These are phyloP conservation scores for Talaromyces adpressus DNA, from an alignment of 495 filamentous ascomycete species.

Conservation along the genomic window DNA sequence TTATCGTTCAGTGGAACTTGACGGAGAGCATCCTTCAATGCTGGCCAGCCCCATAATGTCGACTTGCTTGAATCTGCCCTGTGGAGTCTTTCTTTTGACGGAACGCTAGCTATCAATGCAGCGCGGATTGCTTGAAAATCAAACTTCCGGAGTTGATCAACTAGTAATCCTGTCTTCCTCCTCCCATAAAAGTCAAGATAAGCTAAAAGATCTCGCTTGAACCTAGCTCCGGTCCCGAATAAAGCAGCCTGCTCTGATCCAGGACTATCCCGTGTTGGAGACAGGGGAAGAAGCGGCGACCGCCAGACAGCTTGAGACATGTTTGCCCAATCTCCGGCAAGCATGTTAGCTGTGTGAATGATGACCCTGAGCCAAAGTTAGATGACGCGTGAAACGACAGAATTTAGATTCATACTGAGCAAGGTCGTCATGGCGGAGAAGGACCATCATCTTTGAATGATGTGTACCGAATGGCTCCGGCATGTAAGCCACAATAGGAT, in stretches of 20 bases:
- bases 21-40: constrained; percentile 52
- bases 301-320: constrained; percentile 83
- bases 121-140: constrained; percentile 68
- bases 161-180: constrained; percentile 42
- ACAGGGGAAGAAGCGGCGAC: constrained; percentile 62
- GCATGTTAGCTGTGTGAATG: constrained; percentile 90
- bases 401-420: constrained; percentile 51
- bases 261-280: not conserved
- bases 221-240: constrained; percentile 57
- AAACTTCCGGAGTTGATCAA: constrained; percentile 50
- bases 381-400: not conserved
- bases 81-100: constrained; percentile 51
- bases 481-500: constrained; percentile 69
- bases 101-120: constrained; percentile 69
- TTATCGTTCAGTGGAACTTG: constrained; percentile 29
- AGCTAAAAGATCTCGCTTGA: constrained; percentile 68
- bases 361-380: constrained; percentile 42
- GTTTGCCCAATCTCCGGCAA: constrained; percentile 75
- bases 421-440: constrained; percentile 67
- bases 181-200: constrained; percentile 67
- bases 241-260: constrained; percentile 9
- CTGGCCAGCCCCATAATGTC: constrained; percentile 70
- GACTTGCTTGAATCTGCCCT: constrained; percentile 25
- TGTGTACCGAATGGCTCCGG: constrained; percentile 86
- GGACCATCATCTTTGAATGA: constrained; percentile 80